These are phyloP conservation scores for Mentha longifolia DNA, from an alignment of 257 asterid species.

Conservation along the genomic window DNA sequence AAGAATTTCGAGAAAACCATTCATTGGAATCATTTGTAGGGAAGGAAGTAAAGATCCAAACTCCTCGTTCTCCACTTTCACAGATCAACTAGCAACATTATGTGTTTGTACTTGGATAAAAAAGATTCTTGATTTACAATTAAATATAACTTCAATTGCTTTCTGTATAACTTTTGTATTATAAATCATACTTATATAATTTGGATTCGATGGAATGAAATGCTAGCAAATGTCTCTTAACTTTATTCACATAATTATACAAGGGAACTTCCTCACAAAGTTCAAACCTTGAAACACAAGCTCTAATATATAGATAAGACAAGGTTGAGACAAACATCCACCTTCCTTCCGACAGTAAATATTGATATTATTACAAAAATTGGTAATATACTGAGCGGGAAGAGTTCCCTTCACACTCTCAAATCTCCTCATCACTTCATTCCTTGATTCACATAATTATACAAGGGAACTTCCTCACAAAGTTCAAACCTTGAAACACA, in stretches of 20 bases:
- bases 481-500: not conserved
- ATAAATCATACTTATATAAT: too few relatives aligned
- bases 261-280: not conserved
- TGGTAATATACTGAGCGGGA: not conserved
- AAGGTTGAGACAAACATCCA: not conserved
- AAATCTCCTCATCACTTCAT: not conserved
- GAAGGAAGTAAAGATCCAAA: constrained; percentile 55
- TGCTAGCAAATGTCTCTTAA: too few relatives aligned
- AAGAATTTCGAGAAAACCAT: constrained; percentile 71
- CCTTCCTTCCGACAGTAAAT: not conserved
- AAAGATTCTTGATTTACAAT: too few relatives aligned
- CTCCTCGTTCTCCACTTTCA: constrained; percentile 74
- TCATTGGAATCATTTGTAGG: constrained; percentile 47
- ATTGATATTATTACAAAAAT: not conserved
- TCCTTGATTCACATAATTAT: constrained; percentile 24
- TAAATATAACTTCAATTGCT: too few relatives aligned
- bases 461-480: not conserved
- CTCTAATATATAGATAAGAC: not conserved
- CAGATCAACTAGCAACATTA: constrained; percentile 52
- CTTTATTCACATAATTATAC: not conserved
- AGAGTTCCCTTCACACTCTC: not conserved
- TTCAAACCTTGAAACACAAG: not conserved
- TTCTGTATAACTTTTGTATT: too few relatives aligned
- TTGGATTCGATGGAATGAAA: too few relatives aligned
- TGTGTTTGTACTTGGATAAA: too few relatives aligned